Evolutionary conservation across 1,139 yeast genomes (phyloP).

Genomic region (Kazachstania sp.): DNA sequence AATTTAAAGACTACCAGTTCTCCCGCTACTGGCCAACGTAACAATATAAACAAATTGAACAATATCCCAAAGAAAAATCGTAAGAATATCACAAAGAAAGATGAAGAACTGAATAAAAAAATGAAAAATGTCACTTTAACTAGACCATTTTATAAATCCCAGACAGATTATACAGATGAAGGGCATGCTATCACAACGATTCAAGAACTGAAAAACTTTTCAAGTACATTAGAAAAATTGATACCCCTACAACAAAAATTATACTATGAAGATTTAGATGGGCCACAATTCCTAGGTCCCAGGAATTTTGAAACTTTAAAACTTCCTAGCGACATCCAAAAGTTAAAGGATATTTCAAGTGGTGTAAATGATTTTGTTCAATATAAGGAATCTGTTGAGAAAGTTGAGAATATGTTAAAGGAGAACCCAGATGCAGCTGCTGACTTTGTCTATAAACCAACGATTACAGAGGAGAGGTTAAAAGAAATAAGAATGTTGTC

Average conservation of each 20-base stretch:
- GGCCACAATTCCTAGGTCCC: conserved; percentile 16
- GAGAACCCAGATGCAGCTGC: neutral
- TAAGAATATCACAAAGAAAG: neutral
- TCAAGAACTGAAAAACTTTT: conserved; percentile 1
- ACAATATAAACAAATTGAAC: neutral
- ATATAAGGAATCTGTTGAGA: neutral
- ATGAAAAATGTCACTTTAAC: neutral
- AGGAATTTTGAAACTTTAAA: conserved; percentile 15
- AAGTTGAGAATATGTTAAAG: conserved; percentile 2
- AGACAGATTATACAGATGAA: neutral
- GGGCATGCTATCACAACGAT: conserved; percentile 4
- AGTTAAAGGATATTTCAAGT: conserved; percentile 9
- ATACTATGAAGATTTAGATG: conserved; percentile 13
- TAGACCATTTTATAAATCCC: conserved; percentile 9
- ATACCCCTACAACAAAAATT: conserved; percentile 11
- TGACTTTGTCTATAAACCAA: conserved; percentile 1
- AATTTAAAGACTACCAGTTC: too few relatives aligned
- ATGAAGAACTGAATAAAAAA: neutral
- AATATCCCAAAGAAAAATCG: neutral
- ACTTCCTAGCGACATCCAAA: conserved; percentile 17
- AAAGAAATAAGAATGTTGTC: neutral
- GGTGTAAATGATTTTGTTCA: conserved; percentile 5
- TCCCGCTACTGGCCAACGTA: neutral
- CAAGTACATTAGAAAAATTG: conserved; percentile 8
- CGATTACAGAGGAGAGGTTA: neutral